phyloP scores from a whole-genome alignment of 1,284 basidiomycete genomes.

The Ceratobasidium sp. region DNA sequence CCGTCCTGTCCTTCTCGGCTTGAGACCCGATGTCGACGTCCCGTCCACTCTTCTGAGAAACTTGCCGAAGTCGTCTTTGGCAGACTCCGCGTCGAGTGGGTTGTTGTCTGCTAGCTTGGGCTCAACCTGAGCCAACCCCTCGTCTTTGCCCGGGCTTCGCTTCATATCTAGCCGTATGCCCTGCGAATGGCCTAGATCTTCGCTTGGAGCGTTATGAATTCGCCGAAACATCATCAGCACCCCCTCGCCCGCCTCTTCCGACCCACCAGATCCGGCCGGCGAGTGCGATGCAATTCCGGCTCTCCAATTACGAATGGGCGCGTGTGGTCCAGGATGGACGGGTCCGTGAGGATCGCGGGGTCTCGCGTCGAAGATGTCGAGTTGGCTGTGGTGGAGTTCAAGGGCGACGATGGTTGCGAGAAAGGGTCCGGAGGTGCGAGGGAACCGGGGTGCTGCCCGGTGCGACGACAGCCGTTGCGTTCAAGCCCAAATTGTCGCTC shows the following conservation, averaged over 20 bases:
- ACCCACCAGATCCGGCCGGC: not conserved
- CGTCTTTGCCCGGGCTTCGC: not conserved
- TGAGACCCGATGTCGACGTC: too few relatives aligned
- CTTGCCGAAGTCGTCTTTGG: too few relatives aligned
- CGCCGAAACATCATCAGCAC: not conserved
- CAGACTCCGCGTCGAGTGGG: not conserved
- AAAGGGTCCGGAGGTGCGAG: not conserved
- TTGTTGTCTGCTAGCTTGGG: not conserved
- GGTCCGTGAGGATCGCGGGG: too few relatives aligned
- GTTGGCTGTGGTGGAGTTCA: not conserved
- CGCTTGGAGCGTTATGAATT: not conserved
- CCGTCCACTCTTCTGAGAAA: too few relatives aligned
- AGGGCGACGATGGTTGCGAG: not conserved
- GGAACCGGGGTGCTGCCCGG: not conserved
- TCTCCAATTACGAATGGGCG: not conserved
- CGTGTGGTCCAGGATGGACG: too few relatives aligned
- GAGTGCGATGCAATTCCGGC: not conserved
- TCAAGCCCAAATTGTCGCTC: not conserved
- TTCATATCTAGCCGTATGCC: not conserved
- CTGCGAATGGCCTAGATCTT: not conserved
- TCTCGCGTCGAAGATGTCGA: too few relatives aligned
- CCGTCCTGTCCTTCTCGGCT: too few relatives aligned
- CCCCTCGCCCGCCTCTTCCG: not conserved
- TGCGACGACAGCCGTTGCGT: not conserved
- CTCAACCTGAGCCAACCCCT: not conserved